A percentile compares a stretch with the other conserved stretches of the same genome.
Evolutionary conservation across 176 grass and related monocot genomes (phyloP).

Genomic region (Chloris gayana): DNA sequence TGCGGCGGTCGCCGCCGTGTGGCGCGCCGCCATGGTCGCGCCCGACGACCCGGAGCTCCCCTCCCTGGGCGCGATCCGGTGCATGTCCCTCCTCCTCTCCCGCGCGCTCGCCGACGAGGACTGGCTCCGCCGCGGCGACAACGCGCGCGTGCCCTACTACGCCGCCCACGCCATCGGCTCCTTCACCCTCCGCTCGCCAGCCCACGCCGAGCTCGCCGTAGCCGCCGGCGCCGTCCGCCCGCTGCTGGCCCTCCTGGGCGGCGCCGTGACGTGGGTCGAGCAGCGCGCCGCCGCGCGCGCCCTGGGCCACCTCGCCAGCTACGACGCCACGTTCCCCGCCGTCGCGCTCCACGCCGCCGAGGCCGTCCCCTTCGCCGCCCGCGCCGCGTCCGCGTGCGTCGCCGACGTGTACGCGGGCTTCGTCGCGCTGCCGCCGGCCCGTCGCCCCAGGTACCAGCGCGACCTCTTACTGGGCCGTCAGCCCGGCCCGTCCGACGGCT

Average conservation of each 20-base stretch:
- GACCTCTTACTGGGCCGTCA: slow-evolving; percentile 52
- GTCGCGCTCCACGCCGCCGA: slow-evolving; percentile 59
- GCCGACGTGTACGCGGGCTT: slow-evolving; percentile 54
- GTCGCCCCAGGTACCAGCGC: slow-evolving; percentile 74
- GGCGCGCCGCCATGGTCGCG: slow-evolving; percentile 77
- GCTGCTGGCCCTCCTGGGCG: slow-evolving; percentile 60
- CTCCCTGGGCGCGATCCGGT: slow-evolving; percentile 75
- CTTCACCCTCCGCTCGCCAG: slow-evolving; percentile 76
- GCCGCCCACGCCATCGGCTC: slow-evolving; percentile 84
- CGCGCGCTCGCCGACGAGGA: slow-evolving; percentile 55
- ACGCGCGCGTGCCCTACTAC: slow-evolving; percentile 78
- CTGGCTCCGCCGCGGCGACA: slow-evolving; percentile 58
- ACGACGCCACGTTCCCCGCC: slow-evolving; percentile 69
- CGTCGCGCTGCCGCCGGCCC: slow-evolving; percentile 36
- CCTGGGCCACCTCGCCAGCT: slow-evolving; percentile 91
- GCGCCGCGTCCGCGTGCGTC: slow-evolving; percentile 61
- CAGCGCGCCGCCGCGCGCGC: slow-evolving; percentile 76
- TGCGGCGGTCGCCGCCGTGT: slow-evolving; percentile 54
- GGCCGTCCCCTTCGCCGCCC: slow-evolving; percentile 61
- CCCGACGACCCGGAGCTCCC: slow-evolving; percentile 81
- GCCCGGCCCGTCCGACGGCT: no score
- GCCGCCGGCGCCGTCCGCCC: slow-evolving; percentile 62
- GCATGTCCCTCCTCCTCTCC: slow-evolving; percentile 79
- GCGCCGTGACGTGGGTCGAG: slow-evolving; percentile 84
- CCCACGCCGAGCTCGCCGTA: slow-evolving; percentile 63